Evolutionary conservation across 2,329 filamentous ascomycete genomes (phyloP), one percentile per base, ranked within the genome.

Genomic region (Zymoseptoria crescenta): DNA sequence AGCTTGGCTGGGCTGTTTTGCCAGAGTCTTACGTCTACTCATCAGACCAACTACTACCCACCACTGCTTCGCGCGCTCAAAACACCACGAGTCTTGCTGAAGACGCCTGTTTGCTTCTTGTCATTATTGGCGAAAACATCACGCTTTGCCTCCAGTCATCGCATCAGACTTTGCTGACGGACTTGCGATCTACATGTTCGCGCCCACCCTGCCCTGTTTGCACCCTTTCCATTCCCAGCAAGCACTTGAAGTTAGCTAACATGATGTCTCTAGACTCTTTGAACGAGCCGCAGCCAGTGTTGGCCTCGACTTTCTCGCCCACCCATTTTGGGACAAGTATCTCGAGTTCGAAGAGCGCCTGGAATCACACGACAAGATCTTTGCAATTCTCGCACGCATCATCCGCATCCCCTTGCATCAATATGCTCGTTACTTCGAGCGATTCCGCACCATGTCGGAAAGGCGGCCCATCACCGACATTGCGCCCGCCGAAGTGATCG

Each of bases 261-360:
- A 63, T 68, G 65, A 62, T 61, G 45, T 55, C 45, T 54, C 58
- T 67, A 99, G 94, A 67, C 83, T 97, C 8, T 97, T 97, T 72
- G 93, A 99, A 73, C 89, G 94, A 65, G 94, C 88, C 63, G 89
- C 91, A 28, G 82, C 83, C 29, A 87, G 84, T 68, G 91, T 96
- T 49, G 94, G 94, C 16, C 82, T 97, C 19, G 94, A 99, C 75
- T 99, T 96, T 72, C 81, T 96, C 29, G 88, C 92, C 1, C 91
- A 96, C 72, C 91, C 91, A 1, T 96, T 99, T 77, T 99, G 94
- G 94, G 94, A 99, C 75, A 97, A 96, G 76, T 99, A 96, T 71
- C 85, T 99, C 64, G 94, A 97, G 72, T 97, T 95, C 69, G 94
- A 97, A 73, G 92, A 96, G 73, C 88, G 92, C 1, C 81, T 93